Evolutionary conservation across 2,329 filamentous ascomycete genomes (phyloP), one percentile per base, ranked within the genome.

Genomic region (Epichloe elymi): DNA sequence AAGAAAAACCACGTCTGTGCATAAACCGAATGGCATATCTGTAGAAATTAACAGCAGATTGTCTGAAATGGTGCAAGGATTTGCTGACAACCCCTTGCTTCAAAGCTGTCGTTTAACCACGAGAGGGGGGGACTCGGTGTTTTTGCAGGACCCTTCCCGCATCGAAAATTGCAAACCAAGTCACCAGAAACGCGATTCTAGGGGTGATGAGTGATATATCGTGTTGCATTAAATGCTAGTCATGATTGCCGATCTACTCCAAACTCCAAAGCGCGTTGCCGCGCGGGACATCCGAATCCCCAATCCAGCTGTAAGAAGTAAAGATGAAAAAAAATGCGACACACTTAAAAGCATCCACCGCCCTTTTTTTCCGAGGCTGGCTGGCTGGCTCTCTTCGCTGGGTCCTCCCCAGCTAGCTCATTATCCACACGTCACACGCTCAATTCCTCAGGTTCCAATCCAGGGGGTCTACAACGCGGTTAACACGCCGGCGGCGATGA

Each of bases 401-500:
- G 4, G 7, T 48, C n/a, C 7, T 26, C 7, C 42, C 4, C 17
- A 39, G 4, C 20, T 44, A 39, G 4, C 20, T 44, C 37, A 51
- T 45, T 19, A 40, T 58, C 54, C 50, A 30, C 45, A 40, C 44
- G 41, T 15, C 17, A 17, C 40, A 14, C 14, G 11, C 43, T 36
- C 15, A 17, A 3, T 37, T 20, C 20, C 19, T 14, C 15, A 2
- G n/a, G 26, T 14, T 51, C 39, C 8, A n/a, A 33, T 43, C 51
- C 15, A n/a, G 41, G 3, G 23, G 11, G 5, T 12, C 62, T 61
- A 72, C 41, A 72, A 54, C 46, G 72, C 38, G 12, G 70, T 55
- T 65, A 65, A 73, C 3, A 72, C 37, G 6, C 66, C 66, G 1
- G 66, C 69, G 2, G 63, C 43, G 3, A 69, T 48, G 3, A 75